Evolutionary conservation across 306 rosid species (phyloP), one percentile per base, ranked within the genome.

Genomic region (Vicia faba): DNA sequence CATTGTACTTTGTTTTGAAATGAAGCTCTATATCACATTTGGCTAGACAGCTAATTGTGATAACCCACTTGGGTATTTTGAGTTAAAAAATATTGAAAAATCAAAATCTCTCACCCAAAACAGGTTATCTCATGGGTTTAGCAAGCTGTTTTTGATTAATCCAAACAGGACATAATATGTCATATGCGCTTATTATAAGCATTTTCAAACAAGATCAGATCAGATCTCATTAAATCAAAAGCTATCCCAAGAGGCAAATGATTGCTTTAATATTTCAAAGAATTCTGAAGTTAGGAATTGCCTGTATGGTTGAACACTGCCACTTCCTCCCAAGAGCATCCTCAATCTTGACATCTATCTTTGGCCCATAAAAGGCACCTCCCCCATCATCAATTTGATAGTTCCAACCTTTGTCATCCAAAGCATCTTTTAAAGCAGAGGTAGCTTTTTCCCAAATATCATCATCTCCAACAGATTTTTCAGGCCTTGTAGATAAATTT

Each of bases 261-360:
- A 28, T n/a, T 23, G 25, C 14, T 35, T 33, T 58, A 28, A 65
- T 71, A 66, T 39, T 49, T 45, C 16, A 71, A 77, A 40, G 44
- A 58, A 25, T 49, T 71, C 20, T 25, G 16, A 72, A 44, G 69
- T 69, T 12, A 73, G 70, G 53, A 69, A 78, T 84, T 86, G 64
- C 99, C 96, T 93, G 96, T 64, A 93, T 85, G 78, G 99, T 93
- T 79, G 97, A 93, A 78, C 97, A 93, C 71, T 93, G 97, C 99
- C 99, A 93, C 92, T 88, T 90, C 85, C 99, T 90, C 75, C 99
- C 99, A 64, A 93, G 92, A 25, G 99, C 99, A 79, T 93, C 99
- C 84, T 90, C 97, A 71, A 93, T 93, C 86, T 93, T 93, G 51
- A 93, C 86, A 83, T 93, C 99, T 73, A 93, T 93, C 86, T 93